Conservation (phyloP, 2,329 filamentous ascomycete genomes). For the Xylariaceae sp. region DNA sequence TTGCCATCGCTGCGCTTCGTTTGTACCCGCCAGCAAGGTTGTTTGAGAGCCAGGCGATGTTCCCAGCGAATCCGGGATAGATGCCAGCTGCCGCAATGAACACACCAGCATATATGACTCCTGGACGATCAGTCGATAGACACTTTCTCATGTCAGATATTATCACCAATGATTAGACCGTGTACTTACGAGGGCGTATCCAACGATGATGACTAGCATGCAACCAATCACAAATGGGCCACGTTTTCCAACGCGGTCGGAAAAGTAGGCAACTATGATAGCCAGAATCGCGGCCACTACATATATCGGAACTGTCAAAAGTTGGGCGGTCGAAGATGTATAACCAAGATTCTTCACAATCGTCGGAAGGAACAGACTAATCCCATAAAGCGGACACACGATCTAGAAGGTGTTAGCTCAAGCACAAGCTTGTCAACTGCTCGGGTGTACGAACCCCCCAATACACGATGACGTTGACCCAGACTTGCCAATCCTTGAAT, state of each 20-base stretch:
- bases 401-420: conserved; percentile 31
- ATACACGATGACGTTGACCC: conserved; percentile 56
- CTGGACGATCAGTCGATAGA: conserved; percentile 53
- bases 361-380: conserved; percentile 59
- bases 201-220: conserved; percentile 50
- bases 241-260: conserved; percentile 51
- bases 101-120: conserved; percentile 67
- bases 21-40: conserved; percentile 69
- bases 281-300: conserved; percentile 60
- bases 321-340: conserved; percentile 53
- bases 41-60: conserved; percentile 74
- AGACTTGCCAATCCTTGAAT: conserved; percentile 78
- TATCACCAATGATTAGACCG: background rate
- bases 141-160: conserved; percentile 44
- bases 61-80: conserved; percentile 75
- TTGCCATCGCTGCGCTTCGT: conserved; percentile 59
- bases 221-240: conserved; percentile 53
- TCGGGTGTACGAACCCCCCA: conserved; percentile 53
- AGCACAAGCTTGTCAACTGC: background rate
- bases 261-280: conserved; percentile 49
- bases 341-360: conserved; percentile 61
- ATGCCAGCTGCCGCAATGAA: conserved; percentile 76
- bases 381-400: conserved; percentile 52
- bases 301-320: conserved; percentile 59
- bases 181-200: conserved; percentile 49